These are phyloP conservation scores for Trifolium subterraneum DNA, from an alignment of 306 rosid species.

Conservation along the genomic window DNA sequence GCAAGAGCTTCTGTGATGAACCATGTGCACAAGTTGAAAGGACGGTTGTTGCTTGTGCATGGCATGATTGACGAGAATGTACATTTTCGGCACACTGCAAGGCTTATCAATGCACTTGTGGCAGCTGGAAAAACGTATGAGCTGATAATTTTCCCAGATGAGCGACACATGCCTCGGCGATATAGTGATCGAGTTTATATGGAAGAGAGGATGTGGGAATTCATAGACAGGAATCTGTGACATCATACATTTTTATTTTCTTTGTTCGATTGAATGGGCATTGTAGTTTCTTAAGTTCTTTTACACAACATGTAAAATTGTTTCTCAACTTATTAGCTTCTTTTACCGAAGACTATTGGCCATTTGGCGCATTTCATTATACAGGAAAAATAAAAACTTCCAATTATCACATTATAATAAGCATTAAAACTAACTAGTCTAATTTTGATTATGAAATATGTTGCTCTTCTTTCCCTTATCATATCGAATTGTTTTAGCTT, in stretches of 20 bases:
- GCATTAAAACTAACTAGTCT: slow-evolving; percentile 19
- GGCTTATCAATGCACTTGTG: slow-evolving; percentile 87
- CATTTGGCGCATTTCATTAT: slow-evolving; percentile 32
- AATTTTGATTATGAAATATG: too few relatives aligned
- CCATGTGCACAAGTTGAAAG: slow-evolving; percentile 75
- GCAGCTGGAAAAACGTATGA: slow-evolving; percentile 84
- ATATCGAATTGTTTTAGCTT: slow-evolving; percentile 10
- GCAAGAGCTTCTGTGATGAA: slow-evolving; percentile 72
- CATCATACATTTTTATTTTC: slow-evolving; percentile 33
- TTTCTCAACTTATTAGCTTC: slow-evolving; percentile 38
- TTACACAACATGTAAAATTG: slow-evolving; percentile 13
- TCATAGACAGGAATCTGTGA: slow-evolving; percentile 76
- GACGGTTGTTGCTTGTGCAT: slow-evolving; percentile 79
- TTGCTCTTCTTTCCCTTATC: neutral
- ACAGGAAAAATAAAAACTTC: slow-evolving; percentile 10
- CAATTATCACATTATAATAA: slow-evolving; percentile 25
- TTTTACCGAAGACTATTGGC: slow-evolving; percentile 1
- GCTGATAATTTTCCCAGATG: slow-evolving; percentile 85
- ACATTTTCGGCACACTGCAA: slow-evolving; percentile 94
- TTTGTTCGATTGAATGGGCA: slow-evolving; percentile 30
- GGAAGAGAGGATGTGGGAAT: slow-evolving; percentile 98
- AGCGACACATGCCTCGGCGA: slow-evolving; percentile 93
- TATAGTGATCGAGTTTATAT: slow-evolving; percentile 79
- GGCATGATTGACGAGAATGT: slow-evolving; percentile 99
- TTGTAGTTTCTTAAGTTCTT: slow-evolving; percentile 33